Conservation (phyloP, 345 rosid genomes). For the Eucalyptus caleyi region DNA sequence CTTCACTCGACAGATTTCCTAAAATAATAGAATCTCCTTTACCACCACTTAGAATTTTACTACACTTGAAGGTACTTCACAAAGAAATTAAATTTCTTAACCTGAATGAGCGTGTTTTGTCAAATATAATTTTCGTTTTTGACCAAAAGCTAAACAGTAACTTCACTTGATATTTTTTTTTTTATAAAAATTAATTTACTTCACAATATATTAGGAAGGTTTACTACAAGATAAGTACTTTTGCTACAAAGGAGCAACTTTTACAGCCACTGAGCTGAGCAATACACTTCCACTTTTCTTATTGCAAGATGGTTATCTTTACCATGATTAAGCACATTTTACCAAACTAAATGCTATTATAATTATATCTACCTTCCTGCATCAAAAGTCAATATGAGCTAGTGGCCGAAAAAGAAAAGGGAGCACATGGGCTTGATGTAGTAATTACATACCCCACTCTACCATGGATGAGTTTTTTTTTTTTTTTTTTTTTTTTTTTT, state of each 20-base stretch:
- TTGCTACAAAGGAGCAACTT: background rate
- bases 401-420: background rate
- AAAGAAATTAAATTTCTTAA: background rate
- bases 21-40: background rate
- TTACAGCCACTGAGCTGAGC: background rate
- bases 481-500: background rate
- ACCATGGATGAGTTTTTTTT: background rate
- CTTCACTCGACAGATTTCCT: background rate
- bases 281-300: background rate
- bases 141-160: background rate
- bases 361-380: background rate
- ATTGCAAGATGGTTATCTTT: background rate
- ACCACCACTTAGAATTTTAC: background rate
- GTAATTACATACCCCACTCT: background rate
- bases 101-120: background rate
- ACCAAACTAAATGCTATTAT: background rate
- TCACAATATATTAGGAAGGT: background rate
- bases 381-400: background rate
- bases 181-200: background rate
- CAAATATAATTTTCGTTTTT: background rate
- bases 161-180: background rate
- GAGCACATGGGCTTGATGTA: background rate
- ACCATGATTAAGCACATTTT: background rate
- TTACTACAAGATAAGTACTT: background rate
- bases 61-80: background rate